Evolutionary conservation across 768 basidiomycete genomes (phyloP).

Genomic region (Tricholoma furcatifolium): DNA sequence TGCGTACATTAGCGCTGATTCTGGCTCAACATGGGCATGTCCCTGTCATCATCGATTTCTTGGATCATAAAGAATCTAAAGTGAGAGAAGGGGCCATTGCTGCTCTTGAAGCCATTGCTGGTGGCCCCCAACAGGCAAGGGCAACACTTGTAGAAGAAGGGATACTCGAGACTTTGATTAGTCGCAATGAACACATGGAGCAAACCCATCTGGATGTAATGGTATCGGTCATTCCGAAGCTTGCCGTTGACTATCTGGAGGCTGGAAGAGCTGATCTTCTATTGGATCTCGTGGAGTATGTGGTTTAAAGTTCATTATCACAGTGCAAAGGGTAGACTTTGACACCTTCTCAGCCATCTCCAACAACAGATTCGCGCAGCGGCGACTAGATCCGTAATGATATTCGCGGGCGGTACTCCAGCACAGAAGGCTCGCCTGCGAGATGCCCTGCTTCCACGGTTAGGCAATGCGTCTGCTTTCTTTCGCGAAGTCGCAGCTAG

Average conservation of each 20-base stretch:
- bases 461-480: conserved; percentile 9
- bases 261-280: conserved; percentile 11
- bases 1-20: conserved; percentile 12
- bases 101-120: conserved; percentile 17
- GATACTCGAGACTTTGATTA: conserved; percentile 11
- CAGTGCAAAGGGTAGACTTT: not conserved
- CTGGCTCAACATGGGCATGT: conserved; percentile 15
- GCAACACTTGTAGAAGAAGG: conserved; percentile 12
- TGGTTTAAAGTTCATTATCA: not conserved
- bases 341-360: conserved; percentile 8
- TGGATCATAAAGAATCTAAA: conserved; percentile 12
- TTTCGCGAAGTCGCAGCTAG: conserved; percentile 11
- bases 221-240: conserved; percentile 11
- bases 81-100: conserved; percentile 13
- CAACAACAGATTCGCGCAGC: conserved; percentile 17
- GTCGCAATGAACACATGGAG: not conserved
- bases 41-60: conserved; percentile 8
- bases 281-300: conserved; percentile 16
- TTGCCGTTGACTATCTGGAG: conserved; percentile 16
- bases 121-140: conserved; percentile 11
- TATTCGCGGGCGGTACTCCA: conserved; percentile 9
- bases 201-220: conserved; percentile 7
- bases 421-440: conserved; percentile 12
- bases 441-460: conserved; percentile 12
- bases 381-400: conserved; percentile 8